phyloP scores from a whole-genome alignment of 768 basidiomycete species.

The Suillus subalutaceus region DNA sequence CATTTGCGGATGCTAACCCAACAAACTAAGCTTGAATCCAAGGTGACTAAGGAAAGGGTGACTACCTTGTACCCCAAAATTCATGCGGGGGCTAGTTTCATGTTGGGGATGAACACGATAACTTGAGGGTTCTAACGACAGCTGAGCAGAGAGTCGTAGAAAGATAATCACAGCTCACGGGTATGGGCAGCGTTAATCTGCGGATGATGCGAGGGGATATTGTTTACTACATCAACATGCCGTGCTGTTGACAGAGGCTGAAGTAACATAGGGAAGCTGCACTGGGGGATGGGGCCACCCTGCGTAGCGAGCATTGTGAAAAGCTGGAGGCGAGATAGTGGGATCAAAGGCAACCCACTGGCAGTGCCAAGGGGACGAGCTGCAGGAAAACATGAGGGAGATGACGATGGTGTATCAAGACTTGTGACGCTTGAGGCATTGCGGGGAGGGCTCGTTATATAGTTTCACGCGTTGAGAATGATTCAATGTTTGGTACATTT shows the following conservation, averaged over 20 bases:
- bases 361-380: not conserved
- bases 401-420: not conserved
- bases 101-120: not conserved
- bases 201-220: not conserved
- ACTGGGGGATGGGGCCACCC: slow-evolving; percentile 4
- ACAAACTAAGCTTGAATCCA: not conserved
- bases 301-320: slow-evolving; percentile 3
- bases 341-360: not conserved
- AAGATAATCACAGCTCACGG: slow-evolving; percentile 3
- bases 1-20: not conserved
- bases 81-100: not conserved
- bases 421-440: too few species aligned
- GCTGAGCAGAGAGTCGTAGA: not conserved
- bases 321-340: not conserved
- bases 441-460: too few species aligned
- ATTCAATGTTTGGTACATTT: too few species aligned
- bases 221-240: not conserved
- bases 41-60: not conserved
- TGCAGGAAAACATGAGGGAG: not conserved
- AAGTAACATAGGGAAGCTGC: not conserved
- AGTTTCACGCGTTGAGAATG: too few species aligned
- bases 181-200: not conserved
- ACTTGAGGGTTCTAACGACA: not conserved
- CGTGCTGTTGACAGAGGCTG: not conserved
- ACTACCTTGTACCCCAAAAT: not conserved